A percentile compares a stretch with the other conserved stretches of the same genome.
Evolutionary conservation across 495 filamentous ascomycete genomes (phyloP).

Genomic region (Bacidia gigantensis): DNA sequence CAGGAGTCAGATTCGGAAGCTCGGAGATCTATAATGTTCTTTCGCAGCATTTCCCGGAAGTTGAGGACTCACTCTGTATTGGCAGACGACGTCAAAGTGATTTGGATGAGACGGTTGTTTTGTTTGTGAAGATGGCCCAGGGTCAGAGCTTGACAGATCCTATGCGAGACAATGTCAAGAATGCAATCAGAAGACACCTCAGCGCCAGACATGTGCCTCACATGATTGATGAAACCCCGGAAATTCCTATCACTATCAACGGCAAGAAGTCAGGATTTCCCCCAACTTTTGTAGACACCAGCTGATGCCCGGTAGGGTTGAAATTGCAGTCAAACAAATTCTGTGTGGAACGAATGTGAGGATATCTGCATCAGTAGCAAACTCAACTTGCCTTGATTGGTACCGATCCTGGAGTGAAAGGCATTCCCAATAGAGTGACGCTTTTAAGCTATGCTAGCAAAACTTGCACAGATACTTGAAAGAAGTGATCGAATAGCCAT

Average conservation of each 20-base stretch:
- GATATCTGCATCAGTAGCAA: slow-evolving; percentile 75
- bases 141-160: slow-evolving; percentile 34
- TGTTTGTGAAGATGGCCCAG: slow-evolving; percentile 66
- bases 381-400: slow-evolving; percentile 72
- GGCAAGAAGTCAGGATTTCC: slow-evolving; percentile 58
- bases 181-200: slow-evolving; percentile 53
- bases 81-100: slow-evolving; percentile 61
- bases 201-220: slow-evolving; percentile 78
- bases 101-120: slow-evolving; percentile 67
- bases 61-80: slow-evolving; percentile 77
- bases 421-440: slow-evolving; percentile 26
- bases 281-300: background rate
- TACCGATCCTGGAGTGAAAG: slow-evolving; percentile 57
- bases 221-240: slow-evolving; percentile 60
- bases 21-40: slow-evolving; percentile 92
- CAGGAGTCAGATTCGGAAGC: slow-evolving; percentile 73
- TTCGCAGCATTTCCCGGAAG: slow-evolving; percentile 58
- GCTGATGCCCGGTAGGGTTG: slow-evolving; percentile 38
- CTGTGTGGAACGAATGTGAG: slow-evolving; percentile 75
- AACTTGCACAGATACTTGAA: background rate
- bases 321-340: slow-evolving; percentile 88
- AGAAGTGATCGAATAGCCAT: too few species aligned
- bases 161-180: slow-evolving; percentile 46
- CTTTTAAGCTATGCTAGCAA: background rate
- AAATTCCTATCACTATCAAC: slow-evolving; percentile 80